Evolutionary conservation across 441 rosid genomes (phyloP).

Genomic region (Pelargonium australe): DNA sequence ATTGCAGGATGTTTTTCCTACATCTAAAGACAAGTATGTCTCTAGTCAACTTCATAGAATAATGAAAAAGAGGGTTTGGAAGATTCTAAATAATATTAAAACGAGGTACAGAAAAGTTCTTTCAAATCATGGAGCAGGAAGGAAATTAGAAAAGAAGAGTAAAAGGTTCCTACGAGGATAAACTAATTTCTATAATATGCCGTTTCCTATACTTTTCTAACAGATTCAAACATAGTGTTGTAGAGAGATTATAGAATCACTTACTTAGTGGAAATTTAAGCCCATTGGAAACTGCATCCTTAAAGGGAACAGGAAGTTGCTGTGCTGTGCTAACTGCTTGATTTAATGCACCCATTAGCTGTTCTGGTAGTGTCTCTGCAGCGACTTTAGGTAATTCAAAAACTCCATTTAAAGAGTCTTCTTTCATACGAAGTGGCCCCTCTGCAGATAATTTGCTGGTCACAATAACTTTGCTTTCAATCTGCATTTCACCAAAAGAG

Average conservation of each 20-base stretch:
- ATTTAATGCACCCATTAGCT: conserved; percentile 62
- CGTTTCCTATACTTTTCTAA: background rate
- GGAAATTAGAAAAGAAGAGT: background rate
- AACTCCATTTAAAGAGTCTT: conserved; percentile 71
- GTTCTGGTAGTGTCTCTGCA: conserved; percentile 72
- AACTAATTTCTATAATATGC: background rate
- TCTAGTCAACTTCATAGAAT: no score
- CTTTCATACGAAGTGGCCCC: conserved; percentile 85
- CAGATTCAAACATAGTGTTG: background rate
- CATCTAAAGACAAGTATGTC: no score
- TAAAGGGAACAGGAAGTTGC: conserved; percentile 72
- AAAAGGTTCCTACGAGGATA: background rate
- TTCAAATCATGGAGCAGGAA: no score
- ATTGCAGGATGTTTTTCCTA: no score
- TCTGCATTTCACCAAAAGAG: conserved; percentile 37
- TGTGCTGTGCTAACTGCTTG: conserved; percentile 55
- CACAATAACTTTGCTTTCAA: conserved; percentile 63
- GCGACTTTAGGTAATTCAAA: conserved; percentile 65
- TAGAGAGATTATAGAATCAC: conserved; percentile 21
- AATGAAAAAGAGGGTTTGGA: no score
- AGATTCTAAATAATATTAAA: no score
- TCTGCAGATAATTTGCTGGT: conserved; percentile 59
- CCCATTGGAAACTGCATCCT: conserved; percentile 58
- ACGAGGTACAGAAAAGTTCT: no score
- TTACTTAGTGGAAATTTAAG: conserved; percentile 68